Percentiles rank a stretch among this genome's conserved stretches.
Evolutionary conservation across 2,329 filamentous ascomycete genomes (phyloP).

Genomic region (Nemania serpens): DNA sequence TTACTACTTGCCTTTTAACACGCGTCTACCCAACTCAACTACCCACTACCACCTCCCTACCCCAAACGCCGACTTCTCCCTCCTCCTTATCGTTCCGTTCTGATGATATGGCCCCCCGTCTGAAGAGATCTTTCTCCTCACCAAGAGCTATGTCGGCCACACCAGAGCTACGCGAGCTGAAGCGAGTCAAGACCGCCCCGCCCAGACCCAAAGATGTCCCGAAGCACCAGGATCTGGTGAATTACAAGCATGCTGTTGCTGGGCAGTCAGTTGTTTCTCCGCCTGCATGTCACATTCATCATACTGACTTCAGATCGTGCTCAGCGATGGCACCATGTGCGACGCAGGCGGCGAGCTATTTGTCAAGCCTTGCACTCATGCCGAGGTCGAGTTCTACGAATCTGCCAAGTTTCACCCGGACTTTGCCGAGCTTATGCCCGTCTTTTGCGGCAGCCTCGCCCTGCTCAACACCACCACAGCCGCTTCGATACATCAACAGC

Average conservation of each 20-base stretch:
- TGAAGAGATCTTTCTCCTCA: slow-evolving; percentile 21
- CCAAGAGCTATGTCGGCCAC: slow-evolving; percentile 30
- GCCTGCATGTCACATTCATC: not conserved
- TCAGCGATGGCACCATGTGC: slow-evolving; percentile 86
- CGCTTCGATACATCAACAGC: slow-evolving; percentile 54
- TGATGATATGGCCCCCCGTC: slow-evolving; percentile 19
- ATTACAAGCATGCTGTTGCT: slow-evolving; percentile 77
- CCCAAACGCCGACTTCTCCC: not conserved
- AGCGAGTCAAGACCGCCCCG: slow-evolving; percentile 32
- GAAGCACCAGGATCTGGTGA: slow-evolving; percentile 64
- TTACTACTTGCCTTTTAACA: not conserved
- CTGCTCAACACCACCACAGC: slow-evolving; percentile 62
- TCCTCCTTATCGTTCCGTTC: not conserved
- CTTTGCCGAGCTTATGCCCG: slow-evolving; percentile 81
- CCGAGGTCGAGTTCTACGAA: slow-evolving; percentile 91
- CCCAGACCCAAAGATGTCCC: slow-evolving; percentile 49
- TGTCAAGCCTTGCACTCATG: slow-evolving; percentile 88
- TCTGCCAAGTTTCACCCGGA: slow-evolving; percentile 69
- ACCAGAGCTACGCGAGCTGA: slow-evolving; percentile 27
- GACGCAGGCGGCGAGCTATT: slow-evolving; percentile 83
- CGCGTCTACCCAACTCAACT: not conserved
- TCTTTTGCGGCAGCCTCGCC: slow-evolving; percentile 78
- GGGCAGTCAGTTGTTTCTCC: slow-evolving; percentile 70
- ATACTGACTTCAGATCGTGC: slow-evolving; percentile 30
- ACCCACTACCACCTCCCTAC: too few relatives aligned